Base-by-base conservation (phyloP, 768 basidiomycete species). In the Chalciporus piperatus region DNA sequence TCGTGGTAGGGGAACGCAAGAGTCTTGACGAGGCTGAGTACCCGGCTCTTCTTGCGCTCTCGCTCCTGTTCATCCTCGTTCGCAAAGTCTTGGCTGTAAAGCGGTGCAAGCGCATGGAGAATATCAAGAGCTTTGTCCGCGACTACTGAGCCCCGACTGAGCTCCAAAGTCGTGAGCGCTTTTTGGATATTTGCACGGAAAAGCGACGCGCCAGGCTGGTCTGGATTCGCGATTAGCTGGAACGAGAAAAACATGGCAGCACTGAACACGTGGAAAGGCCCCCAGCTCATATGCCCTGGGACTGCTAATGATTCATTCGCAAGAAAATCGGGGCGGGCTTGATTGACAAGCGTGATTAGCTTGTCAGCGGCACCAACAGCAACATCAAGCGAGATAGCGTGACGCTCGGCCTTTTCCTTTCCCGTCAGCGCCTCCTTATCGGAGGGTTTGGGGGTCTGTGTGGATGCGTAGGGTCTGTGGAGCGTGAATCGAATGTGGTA, bases 231-330 rank as follows among this genome's bases (percentile, higher is more conserved):
- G 60, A 91, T 85, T 44, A 92, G 78, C 60, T 92, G 89, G 72
- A 91, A 91, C n/a, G 87, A 87, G 78, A 92, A 90, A 71, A 92
- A 92, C 84, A 92, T 90, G 44, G 87, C 87, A 17, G 90, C 88
- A 43, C 85, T 85, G 73, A 92, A 92, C 59, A 85, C 82, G 62
- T 92, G 89, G 71, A 87, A 88, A 0, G 89, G 87, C 4, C 84
- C 85, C 84, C 87, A 89, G 58, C 82, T 83, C 79, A 92, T 84
- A 68, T 92, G 89, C 3, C 87, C 88, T 30, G 87, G 88, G 8
- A 89, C 85, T 9, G 85, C 81, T 52, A 84, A 70, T 16, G 84
- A 78, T 13, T 81, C 78, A 48, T 83, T 87, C 33, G 81, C 80
- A 28, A 89, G 72, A 66, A 87, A 87, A 63, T 89, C 89, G 1